Base-by-base conservation (phyloP, 306 rosid genomes). In the Sophora flavescens region DNA sequence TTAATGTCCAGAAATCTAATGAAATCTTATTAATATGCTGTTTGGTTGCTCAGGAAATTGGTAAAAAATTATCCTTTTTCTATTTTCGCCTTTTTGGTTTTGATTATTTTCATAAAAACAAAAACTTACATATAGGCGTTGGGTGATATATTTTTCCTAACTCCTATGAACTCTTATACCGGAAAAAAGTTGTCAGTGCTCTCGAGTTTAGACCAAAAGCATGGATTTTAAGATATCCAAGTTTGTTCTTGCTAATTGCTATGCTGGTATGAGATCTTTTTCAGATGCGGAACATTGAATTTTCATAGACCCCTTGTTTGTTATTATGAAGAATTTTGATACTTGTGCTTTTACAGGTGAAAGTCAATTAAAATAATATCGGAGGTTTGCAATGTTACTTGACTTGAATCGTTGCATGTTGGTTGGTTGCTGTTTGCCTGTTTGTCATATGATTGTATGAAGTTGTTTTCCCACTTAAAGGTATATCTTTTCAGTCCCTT, bases 201-300 rank as follows among this genome's bases (percentile, higher is more conserved):
- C 62, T 50, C 39, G 50, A 68, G 16, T 12, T 53, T 9, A 15
- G 9, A n/a, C 38, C 51, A 1, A 16, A 76, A 44, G 18, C 8
- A 47, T 77, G 39, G 51, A 68, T 44, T 77, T 44, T 33, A 62
- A 61, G 72, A 62, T 68, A 38, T 66, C 36, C 42, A 67, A 18
- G 26, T 33, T 83, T 53, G 38, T 8, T 44, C 81, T 42, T 42
- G n/a, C 51, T 47, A 22, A 35, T 35, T 56, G 69, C 39, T 66
- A 45, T 57, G 42, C 28, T 62, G 57, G 36, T 58, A 11, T 61
- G 17, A 38, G 13, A 44, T 68, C 60, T 62, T 39, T 8, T 28
- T 69, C 45, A 53, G 77, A 42, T 42, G 52, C 42, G 12, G 65
- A 61, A 11, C 13, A 6, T 74, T 44, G 50, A 4, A 12, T 15